Base-by-base conservation (phyloP, 176 grass and related monocot genomes). In the Aechmea fasciata region DNA sequence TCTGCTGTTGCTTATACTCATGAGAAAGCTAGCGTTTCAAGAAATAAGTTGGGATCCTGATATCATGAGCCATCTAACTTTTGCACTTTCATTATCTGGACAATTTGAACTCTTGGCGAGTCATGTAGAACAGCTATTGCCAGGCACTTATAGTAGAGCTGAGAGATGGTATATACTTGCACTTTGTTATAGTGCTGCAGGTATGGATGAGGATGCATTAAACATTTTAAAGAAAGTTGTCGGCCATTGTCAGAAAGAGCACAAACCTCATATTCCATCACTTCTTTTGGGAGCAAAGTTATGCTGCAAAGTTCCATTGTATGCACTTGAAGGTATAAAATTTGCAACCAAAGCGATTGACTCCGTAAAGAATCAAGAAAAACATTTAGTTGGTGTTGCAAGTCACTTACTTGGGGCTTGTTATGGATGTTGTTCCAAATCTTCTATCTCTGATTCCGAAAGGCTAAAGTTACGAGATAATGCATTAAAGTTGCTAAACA, bases 151-250 rank as follows among this genome's bases (percentile, higher is more conserved):
- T 78, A 81, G 62, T 74, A 83, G 84, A 83, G 79, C 78, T 61
- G 87, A 93, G 66, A 97, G 94, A 85, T 97, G 94, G 89, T 97
- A 90, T 78, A 61, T 93, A 77, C 89, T 99, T 47, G 86, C 94
- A 50, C 84, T 99, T 77, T 93, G 94, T 88, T 93, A 87, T 59
- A 82, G 85, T 80, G 86, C 89, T 49, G 24, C 71, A 49, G 82
- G 84, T 71, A 80, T 90, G 72, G 90, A 99, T 78, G 84, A 85
- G 71, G 86, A 82, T 83, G 89, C 94, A 62, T 72, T 99, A 71
- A 90, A 93, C 76, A 80, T 99, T 73, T 80, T 99, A 79, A 90
- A 77, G 66, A 99, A 81, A 15, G 83, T 79, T 52, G 75, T 80
- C 66, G 67, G 66, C 57, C 80, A 89, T 71, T 85, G 85, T 69